Evolutionary conservation across 108 stramenopile genomes (phyloP), one percentile per base, ranked within the genome.

Genomic region (Cyclotella baltica): DNA sequence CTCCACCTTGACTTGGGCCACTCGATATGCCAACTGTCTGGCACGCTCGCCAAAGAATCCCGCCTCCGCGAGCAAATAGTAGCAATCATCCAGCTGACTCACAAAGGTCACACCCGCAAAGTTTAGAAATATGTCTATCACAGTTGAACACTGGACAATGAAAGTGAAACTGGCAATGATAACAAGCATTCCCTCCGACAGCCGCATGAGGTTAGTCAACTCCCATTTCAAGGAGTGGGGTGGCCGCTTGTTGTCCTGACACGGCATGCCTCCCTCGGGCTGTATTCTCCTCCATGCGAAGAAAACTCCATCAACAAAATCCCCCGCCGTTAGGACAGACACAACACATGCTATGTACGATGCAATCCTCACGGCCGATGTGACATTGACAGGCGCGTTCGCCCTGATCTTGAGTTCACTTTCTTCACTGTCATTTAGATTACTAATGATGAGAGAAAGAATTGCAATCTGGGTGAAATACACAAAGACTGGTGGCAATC

Each of bases 101-200:
- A 63, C 62, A 30, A 63, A 63, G 10, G 31, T 19, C 15, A 63
- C 62, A n/a, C 62, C 62, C 15, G 62, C 62, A 63, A 63, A 63
- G 62, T 63, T 30, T 37, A 63, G 28, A 16, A 34, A 63, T 16
- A 63, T 8, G 31, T 63, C 62, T 30, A 63, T 63, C 8, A 37
- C 62, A 18, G 62, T 63, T 19, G 36, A 19, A 8, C 27, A 16
- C 62, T 63, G 62, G 18, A 37, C 62, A n/a, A 63, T 63, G 62
- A 63, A 30, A n/a, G 31, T 63, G 28, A 63, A 63, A 30, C 15
- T 8, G 8, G 25, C 28, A 29, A 23, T 16, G 62, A 63, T 37
- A 5, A 30, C 29, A 8, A 63, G 28, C 27, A n/a, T 8, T 23
- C 62, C 62, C 62, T 63, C 62, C 15, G 31, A 15, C 10, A 63